Base-by-base conservation (phyloP, 805 yeast genomes). In the Candida succiphila region DNA sequence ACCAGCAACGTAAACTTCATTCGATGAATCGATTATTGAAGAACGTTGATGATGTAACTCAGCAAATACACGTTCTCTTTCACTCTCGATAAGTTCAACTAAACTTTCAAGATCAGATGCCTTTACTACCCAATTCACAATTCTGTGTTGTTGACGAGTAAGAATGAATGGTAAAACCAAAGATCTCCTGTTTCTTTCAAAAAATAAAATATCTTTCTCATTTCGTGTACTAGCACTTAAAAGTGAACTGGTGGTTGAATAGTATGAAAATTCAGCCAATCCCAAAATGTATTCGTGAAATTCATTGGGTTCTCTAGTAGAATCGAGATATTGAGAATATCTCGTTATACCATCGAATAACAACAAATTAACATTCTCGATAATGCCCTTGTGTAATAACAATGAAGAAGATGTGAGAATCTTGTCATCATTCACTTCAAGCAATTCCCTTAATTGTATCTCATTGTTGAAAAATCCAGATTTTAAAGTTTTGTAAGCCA, bases 61-160 rank as follows among this genome's bases (percentile, higher is more conserved):
- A 7, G 10, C 15, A 4, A 30, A 24, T 15, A 43, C 29, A 12
- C 35, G 32, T 25, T 49, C 61, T 42, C 72, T 58, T 33, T 61
- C 64, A 25, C 61, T 61, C n/a, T 67, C 73, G 6, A 72, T 51
- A 7, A 72, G 57, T 25, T 58, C 72, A 0, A 78, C 79, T 19
- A 87, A 54, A 1, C 88, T 74, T 23, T 70, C 60, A 44, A 78
- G 66, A 49, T 87, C 94, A 14, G 60, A 52, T 52, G 77, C 81
- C 18, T 65, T 60, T 41, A 83, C 94, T 1, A 86, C 72, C 20
- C 86, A 63, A 7, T 58, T 56, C 17, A 81, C 50, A 0, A 88
- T 82, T 18, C 72, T 74, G 7, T 62, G 58, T 25, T 66, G 63
- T 31, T 70, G 59, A 7, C 68, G 67, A 35, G 70, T 51, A n/a